Evolutionary conservation across 2,329 filamentous ascomycete genomes (phyloP), one percentile per base, ranked within the genome.

Genomic region (Claviceps maximensis): DNA sequence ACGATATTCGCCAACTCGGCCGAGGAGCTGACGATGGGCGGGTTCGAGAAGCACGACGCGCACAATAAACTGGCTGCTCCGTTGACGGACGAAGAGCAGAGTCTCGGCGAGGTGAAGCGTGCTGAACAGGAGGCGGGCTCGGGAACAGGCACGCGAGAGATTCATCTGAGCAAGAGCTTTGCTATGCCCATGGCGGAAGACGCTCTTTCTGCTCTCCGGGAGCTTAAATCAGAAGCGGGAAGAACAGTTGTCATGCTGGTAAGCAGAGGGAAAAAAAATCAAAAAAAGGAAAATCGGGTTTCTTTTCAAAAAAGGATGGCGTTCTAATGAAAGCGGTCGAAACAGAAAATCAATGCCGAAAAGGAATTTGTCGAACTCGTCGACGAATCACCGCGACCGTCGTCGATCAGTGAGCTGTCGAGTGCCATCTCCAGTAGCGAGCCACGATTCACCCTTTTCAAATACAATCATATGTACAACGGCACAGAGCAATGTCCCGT

Each of bases 381-480:
- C 8, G 68, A 72, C 51, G 68, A 73, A 53, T 73, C 77, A 3
- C 72, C 74, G 1, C 67, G 72, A 0, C 74, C 77, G 1, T 71
- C 76, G 19, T 74, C 77, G 6, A 78, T 87, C 25, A 58, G 72
- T 23, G 76, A 80, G 36, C 76, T 91, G 4, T 70, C 77, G 0
- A 63, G 68, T 4, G 69, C 70, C 23, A 87, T 94, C 56, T 84
- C 84, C 6, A 58, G 75, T 10, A 76, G 74, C 21, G 84, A 89
- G 66, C 87, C 87, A 4, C 77, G 87, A 45, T 91, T 88, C 66
- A 84, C 83, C 7, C 89, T 93, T 65, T 93, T 84, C 73, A 77
- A 83, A 29, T 86, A 82, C 66, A 71, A 68, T 13, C 77, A 84
- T 62, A 76, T 76, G 44, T 69, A 80, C 56, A 69, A 72, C 33